Evolutionary conservation across 1,284 basidiomycete genomes (phyloP).

Genomic region (Melampsora americana): DNA sequence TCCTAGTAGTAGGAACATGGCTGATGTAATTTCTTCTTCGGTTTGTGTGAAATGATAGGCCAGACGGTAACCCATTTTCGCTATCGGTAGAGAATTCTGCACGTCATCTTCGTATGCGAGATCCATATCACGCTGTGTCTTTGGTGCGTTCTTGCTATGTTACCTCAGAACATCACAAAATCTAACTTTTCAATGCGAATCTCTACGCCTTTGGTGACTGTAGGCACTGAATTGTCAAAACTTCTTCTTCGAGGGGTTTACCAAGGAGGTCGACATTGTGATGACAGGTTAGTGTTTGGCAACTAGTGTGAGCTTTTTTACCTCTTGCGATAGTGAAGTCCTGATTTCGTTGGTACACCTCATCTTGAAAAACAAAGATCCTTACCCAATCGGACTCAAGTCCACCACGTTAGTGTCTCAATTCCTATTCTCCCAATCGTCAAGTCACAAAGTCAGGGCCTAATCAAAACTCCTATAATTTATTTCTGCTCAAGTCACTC

Average conservation of each 20-base stretch:
- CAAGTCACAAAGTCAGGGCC: background rate
- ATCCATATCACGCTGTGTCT: conserved; percentile 37
- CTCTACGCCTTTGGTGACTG: background rate
- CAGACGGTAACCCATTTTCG: conserved; percentile 1
- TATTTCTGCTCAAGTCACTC: background rate
- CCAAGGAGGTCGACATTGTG: conserved; percentile 31
- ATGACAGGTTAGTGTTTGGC: conserved; percentile 16
- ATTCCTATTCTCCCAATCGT: background rate
- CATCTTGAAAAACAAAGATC: background rate
- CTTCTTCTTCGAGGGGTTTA: conserved; percentile 32
- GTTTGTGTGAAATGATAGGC: conserved; percentile 7
- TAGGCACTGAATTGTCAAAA: conserved; percentile 40
- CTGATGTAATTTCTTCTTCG: background rate
- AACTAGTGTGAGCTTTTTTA: too few relatives aligned
- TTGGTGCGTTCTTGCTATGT: conserved; percentile 16
- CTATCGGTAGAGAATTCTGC: background rate
- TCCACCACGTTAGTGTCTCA: background rate
- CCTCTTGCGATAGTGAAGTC: too few relatives aligned
- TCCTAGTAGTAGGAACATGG: too few relatives aligned
- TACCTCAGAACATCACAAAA: background rate
- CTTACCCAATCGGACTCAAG: conserved; percentile 9
- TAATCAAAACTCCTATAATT: background rate
- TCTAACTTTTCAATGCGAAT: background rate
- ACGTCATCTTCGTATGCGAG: conserved; percentile 6
- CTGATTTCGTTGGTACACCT: too few relatives aligned